Evolutionary conservation across 345 rosid genomes (phyloP).

Genomic region (Aquilaria sinensis): DNA sequence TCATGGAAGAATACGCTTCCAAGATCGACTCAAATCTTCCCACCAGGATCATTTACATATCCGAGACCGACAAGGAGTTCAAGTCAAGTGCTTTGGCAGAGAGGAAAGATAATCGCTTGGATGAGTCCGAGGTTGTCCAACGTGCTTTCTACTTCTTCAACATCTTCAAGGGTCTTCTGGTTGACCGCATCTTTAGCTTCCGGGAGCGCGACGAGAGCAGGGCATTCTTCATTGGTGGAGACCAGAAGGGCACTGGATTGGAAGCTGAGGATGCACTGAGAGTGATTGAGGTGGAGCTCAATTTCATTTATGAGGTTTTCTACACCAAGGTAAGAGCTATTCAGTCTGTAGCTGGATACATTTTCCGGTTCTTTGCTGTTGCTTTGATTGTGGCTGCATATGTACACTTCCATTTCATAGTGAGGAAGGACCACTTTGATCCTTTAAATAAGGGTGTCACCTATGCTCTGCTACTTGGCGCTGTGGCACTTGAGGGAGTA

Average conservation of each 20-base stretch:
- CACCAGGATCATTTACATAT: conserved; percentile 25
- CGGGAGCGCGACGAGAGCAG: conserved; percentile 40
- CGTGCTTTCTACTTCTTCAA: conserved; percentile 31
- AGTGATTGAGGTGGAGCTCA: conserved; percentile 57
- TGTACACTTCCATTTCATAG: conserved; percentile 22
- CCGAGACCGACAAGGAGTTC: conserved; percentile 37
- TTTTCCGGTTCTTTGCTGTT: conserved; percentile 25
- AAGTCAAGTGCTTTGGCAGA: conserved; percentile 5
- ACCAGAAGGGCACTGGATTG: background rate
- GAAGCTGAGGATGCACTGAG: conserved; percentile 31
- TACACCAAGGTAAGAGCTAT: conserved; percentile 45
- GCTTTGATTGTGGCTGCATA: conserved; percentile 27
- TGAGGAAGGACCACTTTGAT: conserved; percentile 22
- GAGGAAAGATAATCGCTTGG: background rate
- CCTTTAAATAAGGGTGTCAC: conserved; percentile 42
- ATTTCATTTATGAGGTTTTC: conserved; percentile 54
- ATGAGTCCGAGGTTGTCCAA: conserved; percentile 22
- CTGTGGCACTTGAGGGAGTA: conserved; percentile 39
- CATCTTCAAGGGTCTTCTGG: conserved; percentile 49
- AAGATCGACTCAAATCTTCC: conserved; percentile 38
- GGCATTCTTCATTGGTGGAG: conserved; percentile 26
- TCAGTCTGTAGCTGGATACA: conserved; percentile 22
- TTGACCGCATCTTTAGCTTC: conserved; percentile 50
- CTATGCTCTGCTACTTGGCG: conserved; percentile 41
- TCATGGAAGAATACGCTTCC: conserved; percentile 58